Conservation (phyloP, 208 protist species). For the Wallacemonas sp. region DNA sequence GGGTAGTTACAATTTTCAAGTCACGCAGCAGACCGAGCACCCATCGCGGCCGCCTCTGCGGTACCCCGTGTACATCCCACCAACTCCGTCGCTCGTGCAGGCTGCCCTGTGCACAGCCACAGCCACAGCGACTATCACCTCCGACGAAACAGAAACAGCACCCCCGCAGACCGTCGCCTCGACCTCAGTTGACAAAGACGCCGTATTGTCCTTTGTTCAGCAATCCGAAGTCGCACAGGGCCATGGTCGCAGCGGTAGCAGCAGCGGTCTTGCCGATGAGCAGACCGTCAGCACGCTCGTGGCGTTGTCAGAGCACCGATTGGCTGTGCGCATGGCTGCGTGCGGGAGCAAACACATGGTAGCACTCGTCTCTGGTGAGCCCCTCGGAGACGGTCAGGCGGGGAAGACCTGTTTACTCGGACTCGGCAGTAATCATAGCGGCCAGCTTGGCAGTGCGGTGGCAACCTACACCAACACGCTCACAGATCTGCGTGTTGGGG, state of each 20-base stretch:
- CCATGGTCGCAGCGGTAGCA: background rate
- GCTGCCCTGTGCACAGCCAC: background rate
- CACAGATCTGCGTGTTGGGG: constrained; percentile 50
- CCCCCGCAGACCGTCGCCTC: background rate
- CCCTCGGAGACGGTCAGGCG: background rate
- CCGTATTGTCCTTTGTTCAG: background rate
- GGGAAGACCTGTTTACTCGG: constrained; percentile 36
- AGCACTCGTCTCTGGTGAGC: constrained; percentile 18
- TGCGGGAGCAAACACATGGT: constrained; percentile 67
- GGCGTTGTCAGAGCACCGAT: constrained; percentile 17
- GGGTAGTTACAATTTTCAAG: constrained; percentile 83
- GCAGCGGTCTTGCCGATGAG: background rate
- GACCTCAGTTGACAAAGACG: background rate
- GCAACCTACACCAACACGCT: constrained; percentile 64
- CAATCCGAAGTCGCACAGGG: background rate
- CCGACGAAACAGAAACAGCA: background rate
- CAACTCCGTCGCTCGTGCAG: constrained; percentile 31
- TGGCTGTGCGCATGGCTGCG: constrained; percentile 42
- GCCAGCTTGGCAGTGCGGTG: constrained; percentile 68
- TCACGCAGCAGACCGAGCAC: constrained; percentile 45
- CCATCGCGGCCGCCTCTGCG: constrained; percentile 46
- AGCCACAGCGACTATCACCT: background rate
- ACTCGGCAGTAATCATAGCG: constrained; percentile 78
- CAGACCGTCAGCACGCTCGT: background rate
- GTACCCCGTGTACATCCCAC: constrained; percentile 72